These are phyloP conservation scores for Capsicum baccatum DNA, from an alignment of 257 asterid genomes.

Conservation along the genomic window DNA sequence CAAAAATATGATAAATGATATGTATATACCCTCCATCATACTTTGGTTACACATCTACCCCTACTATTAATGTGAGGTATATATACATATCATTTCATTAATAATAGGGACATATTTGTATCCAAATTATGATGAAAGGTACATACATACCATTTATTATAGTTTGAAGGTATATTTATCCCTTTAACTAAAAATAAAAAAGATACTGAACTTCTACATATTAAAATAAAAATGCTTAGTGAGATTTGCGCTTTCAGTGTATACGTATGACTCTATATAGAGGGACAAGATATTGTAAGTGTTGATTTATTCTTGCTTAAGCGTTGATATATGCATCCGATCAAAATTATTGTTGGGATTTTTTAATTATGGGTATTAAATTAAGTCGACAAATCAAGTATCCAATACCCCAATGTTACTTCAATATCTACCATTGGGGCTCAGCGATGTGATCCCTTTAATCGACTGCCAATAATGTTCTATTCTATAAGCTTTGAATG, in stretches of 20 bases:
- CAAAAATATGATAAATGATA: too few relatives aligned
- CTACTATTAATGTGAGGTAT: too few relatives aligned
- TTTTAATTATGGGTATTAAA: neutral
- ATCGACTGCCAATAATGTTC: neutral
- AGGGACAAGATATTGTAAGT: neutral
- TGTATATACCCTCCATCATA: too few relatives aligned
- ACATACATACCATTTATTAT: too few relatives aligned
- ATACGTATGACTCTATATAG: neutral
- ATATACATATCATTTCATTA: too few relatives aligned
- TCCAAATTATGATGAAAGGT: too few relatives aligned
- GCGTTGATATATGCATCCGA: neutral
- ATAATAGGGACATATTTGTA: too few relatives aligned
- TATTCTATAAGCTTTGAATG: constrained; percentile 28
- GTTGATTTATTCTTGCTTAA: neutral
- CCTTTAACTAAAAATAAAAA: too few relatives aligned
- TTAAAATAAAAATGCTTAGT: too few relatives aligned
- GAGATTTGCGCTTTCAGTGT: too few relatives aligned
- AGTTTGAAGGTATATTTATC: too few relatives aligned
- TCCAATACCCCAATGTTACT: neutral
- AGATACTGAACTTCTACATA: neutral
- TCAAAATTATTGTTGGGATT: neutral
- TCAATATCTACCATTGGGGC: constrained; percentile 1
- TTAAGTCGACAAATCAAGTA: neutral
- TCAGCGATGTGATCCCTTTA: neutral
- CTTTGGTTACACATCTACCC: too few relatives aligned